A percentile compares a stretch with the other conserved stretches of the same genome.
phyloP scores from a whole-genome alignment of 75 land plant genomes.

The Cupressus sempervirens region DNA sequence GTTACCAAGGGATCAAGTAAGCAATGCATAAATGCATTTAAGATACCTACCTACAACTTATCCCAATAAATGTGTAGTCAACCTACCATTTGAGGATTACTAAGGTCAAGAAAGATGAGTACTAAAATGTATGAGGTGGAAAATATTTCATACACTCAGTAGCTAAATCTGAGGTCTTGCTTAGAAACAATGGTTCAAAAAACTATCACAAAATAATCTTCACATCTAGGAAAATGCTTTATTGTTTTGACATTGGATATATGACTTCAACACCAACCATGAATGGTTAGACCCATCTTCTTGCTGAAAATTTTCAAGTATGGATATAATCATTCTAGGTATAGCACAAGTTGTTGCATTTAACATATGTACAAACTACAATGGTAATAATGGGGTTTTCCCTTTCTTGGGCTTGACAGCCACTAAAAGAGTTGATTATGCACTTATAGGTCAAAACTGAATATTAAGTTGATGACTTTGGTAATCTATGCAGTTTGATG shows the following conservation, averaged over 20 bases:
- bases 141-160: background rate
- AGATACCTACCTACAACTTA: background rate
- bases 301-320: slow-evolving; percentile 93
- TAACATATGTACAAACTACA: slow-evolving; percentile 82
- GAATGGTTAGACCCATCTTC: slow-evolving; percentile 83
- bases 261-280: slow-evolving; percentile 74
- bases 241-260: slow-evolving; percentile 27
- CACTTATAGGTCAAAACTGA: slow-evolving; percentile 61
- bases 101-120: background rate
- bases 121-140: background rate
- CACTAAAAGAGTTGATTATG: slow-evolving; percentile 12
- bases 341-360: slow-evolving; percentile 99
- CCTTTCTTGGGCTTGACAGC: slow-evolving; percentile 37
- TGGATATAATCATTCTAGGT: slow-evolving; percentile 87
- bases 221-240: background rate
- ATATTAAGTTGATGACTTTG: slow-evolving; percentile 91
- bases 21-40: background rate
- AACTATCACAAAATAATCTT: background rate
- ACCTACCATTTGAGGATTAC: background rate
- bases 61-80: background rate
- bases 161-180: background rate
- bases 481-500: slow-evolving; percentile 96
- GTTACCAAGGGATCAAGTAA: background rate
- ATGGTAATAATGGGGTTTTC: slow-evolving; percentile 45
- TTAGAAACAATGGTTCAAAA: background rate